A percentile compares a stretch with the other conserved stretches of the same genome.
These are phyloP conservation scores for Pythium scleroteichum DNA, from an alignment of 352 stramenopile species.

Conservation along the genomic window DNA sequence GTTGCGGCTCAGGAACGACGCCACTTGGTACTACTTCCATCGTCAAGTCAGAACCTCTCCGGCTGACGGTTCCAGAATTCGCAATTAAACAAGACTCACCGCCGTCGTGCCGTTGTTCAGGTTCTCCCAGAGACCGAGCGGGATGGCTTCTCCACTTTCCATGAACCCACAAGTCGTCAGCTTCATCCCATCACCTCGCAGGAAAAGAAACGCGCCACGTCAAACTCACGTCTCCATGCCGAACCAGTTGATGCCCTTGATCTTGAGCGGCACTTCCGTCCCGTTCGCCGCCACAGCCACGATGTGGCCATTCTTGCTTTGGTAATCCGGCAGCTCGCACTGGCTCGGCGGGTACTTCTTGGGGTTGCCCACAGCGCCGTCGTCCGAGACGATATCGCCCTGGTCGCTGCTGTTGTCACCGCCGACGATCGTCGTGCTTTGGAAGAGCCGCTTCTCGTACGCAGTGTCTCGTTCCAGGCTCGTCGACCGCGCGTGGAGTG, in stretches of 20 bases:
- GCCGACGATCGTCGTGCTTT: slow-evolving; percentile 6
- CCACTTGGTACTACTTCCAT: slow-evolving; percentile 52
- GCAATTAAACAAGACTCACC: not conserved
- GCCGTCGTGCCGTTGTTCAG: not conserved
- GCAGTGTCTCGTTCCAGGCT: not conserved
- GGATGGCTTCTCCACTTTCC: not conserved
- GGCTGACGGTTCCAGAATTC: too few relatives aligned
- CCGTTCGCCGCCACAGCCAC: slow-evolving; percentile 60
- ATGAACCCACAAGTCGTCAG: not conserved
- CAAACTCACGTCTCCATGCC: slow-evolving; percentile 67
- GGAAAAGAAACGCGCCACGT: not conserved
- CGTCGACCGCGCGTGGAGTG: slow-evolving; percentile 6
- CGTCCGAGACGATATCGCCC: slow-evolving; percentile 34
- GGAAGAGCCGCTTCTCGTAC: slow-evolving; percentile 3
- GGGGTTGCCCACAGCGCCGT: slow-evolving; percentile 15
- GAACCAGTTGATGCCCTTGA: slow-evolving; percentile 83
- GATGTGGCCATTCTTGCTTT: slow-evolving; percentile 73
- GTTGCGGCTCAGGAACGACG: slow-evolving; percentile 64
- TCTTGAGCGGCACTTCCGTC: slow-evolving; percentile 58
- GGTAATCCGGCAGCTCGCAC: slow-evolving; percentile 70
- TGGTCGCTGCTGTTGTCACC: not conserved
- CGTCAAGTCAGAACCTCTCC: too few relatives aligned
- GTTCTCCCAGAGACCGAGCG: slow-evolving; percentile 1
- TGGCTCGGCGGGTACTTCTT: slow-evolving; percentile 17
- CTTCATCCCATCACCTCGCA: not conserved